Conservation (phyloP, 768 basidiomycete species). For the Suillus bovinus region DNA sequence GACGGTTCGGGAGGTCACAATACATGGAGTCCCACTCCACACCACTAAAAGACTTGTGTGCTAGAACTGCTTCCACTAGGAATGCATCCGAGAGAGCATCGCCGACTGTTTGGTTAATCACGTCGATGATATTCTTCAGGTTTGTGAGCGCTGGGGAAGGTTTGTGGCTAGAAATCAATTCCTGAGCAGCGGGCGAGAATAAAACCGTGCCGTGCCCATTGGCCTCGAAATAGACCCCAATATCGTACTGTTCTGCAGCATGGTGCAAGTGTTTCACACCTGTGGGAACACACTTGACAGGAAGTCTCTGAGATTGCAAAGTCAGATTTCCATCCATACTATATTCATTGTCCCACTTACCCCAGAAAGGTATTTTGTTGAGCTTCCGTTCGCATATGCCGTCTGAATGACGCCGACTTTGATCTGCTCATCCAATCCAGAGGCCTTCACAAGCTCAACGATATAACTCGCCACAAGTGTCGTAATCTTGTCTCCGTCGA, state of each 20-base stretch:
- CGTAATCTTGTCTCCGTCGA: conserved; percentile 99
- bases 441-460: conserved; percentile 81
- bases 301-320: conserved; percentile 63
- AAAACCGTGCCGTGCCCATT: conserved; percentile 98
- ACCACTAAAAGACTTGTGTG: conserved; percentile 83
- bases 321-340: conserved; percentile 5
- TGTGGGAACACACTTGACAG: conserved; percentile 92
- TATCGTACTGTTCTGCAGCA: conserved; percentile 89
- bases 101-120: conserved; percentile 98
- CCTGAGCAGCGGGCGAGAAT: conserved; percentile 78
- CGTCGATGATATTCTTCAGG: conserved; percentile 70
- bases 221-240: conserved; percentile 99
- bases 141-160: conserved; percentile 79
- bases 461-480: conserved; percentile 92
- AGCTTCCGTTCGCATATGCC: conserved; percentile 97
- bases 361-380: conserved; percentile 87
- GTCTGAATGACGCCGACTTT: conserved; percentile 97
- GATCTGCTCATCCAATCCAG: conserved; percentile 75
- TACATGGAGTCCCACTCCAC: conserved; percentile 93
- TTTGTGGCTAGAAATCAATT: conserved; percentile 58
- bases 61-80: conserved; percentile 88
- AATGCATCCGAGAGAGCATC: conserved; percentile 97
- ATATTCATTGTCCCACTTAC: conserved; percentile 40
- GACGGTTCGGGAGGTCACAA: conserved; percentile 88
- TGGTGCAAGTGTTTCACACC: conserved; percentile 99